phyloP scores from a whole-genome alignment of 768 basidiomycete species.

The Boletus vermiculosoides region DNA sequence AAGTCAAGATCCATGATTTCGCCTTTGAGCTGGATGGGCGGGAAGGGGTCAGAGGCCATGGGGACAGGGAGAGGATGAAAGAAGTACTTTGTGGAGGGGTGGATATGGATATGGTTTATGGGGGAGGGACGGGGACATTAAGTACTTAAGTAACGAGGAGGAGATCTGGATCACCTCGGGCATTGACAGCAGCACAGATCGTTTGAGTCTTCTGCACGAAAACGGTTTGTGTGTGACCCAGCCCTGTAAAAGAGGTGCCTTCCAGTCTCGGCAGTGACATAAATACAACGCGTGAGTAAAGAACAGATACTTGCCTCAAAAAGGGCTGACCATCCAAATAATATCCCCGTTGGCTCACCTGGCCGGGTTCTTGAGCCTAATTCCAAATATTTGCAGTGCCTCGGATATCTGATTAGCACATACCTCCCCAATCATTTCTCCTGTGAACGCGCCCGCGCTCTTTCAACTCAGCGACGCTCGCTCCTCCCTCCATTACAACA shows the following conservation, averaged over 20 bases:
- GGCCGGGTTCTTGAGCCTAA: slow-evolving; percentile 34
- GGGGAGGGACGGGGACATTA: slow-evolving; percentile 55
- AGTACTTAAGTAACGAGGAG: slow-evolving; percentile 43
- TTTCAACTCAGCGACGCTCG: slow-evolving; percentile 30
- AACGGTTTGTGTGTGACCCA: slow-evolving; percentile 35
- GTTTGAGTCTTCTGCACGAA: slow-evolving; percentile 33
- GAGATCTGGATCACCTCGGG: slow-evolving; percentile 50
- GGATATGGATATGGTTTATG: slow-evolving; percentile 46
- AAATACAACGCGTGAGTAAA: slow-evolving; percentile 37
- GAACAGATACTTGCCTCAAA: slow-evolving; percentile 28
- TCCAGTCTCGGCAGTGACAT: slow-evolving; percentile 38
- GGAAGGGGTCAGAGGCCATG: slow-evolving; percentile 56
- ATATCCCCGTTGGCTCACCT: slow-evolving; percentile 23
- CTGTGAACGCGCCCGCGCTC: slow-evolving; percentile 19
- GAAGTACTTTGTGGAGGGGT: slow-evolving; percentile 43
- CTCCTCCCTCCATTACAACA: slow-evolving; percentile 6
- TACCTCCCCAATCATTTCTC: slow-evolving; percentile 21
- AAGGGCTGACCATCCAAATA: slow-evolving; percentile 17
- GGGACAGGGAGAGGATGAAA: slow-evolving; percentile 37
- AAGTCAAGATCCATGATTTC: slow-evolving; percentile 79
- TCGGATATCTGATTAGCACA: slow-evolving; percentile 37
- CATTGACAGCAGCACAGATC: slow-evolving; percentile 33
- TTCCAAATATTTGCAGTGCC: slow-evolving; percentile 34
- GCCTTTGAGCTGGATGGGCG: slow-evolving; percentile 63
- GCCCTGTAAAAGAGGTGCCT: slow-evolving; percentile 32